Percentiles rank a stretch among this genome's conserved stretches.
Conservation (phyloP, 108 stramenopile genomes). For the Cyclostephanos invisitatus region DNA sequence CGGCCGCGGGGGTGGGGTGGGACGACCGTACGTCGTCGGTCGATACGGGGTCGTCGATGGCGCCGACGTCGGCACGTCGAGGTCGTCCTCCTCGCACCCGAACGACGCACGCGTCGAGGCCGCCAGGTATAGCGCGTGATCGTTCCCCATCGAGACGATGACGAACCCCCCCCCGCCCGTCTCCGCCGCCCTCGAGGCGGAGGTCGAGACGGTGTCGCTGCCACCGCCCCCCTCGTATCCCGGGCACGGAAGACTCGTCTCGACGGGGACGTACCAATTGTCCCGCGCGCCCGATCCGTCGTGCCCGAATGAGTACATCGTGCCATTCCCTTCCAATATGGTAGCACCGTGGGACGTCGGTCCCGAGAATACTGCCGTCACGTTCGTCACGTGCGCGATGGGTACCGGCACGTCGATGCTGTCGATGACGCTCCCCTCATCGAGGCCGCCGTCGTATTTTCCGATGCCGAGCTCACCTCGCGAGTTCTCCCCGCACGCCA, state of each 20-base stretch:
- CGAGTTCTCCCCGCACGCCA: conserved; percentile 36
- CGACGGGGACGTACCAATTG: conserved; percentile 7
- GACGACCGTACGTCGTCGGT: neutral
- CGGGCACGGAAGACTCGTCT: conserved; percentile 25
- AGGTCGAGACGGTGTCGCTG: neutral
- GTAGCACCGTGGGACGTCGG: conserved; percentile 22
- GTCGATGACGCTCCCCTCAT: neutral
- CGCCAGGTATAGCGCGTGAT: conserved; percentile 39
- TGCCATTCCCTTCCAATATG: conserved; percentile 21
- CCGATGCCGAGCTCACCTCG: conserved; percentile 37
- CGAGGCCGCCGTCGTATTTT: neutral
- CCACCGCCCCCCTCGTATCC: neutral
- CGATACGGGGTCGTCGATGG: neutral
- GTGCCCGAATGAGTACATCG: conserved; percentile 25
- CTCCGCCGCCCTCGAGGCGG: neutral
- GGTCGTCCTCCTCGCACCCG: conserved; percentile 11
- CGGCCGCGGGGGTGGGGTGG: neutral
- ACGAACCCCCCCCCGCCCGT: neutral
- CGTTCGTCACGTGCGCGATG: conserved; percentile 13
- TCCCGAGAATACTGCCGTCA: conserved; percentile 24
- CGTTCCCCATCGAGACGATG: conserved; percentile 34
- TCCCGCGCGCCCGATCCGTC: conserved; percentile 24
- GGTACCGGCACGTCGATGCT: conserved; percentile 24
- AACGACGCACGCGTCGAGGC: conserved; percentile 16
- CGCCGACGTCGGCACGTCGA: neutral